Evolutionary conservation across 2,329 filamentous ascomycete genomes (phyloP), one percentile per base, ranked within the genome.

Genomic region (Colletotrichum lini): DNA sequence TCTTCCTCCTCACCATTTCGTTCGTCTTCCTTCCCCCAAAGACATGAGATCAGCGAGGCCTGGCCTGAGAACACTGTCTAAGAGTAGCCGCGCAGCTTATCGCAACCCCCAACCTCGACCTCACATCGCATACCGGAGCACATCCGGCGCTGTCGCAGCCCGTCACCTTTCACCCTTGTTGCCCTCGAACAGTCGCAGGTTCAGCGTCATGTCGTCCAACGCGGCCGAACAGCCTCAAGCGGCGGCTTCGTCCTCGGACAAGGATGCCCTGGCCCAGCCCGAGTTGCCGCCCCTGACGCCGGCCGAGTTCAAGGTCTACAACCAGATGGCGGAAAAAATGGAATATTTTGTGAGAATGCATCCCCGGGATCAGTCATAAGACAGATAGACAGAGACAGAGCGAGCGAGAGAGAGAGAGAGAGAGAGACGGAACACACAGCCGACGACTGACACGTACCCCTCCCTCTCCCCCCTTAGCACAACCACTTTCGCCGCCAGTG

Each of bases 281-380:
- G 66, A 70, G 30, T 80, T 93, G 1, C 90, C 92, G 0, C 89
- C 92, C 30, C 84, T 96, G 40, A 90, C 89, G 0, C 81, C 89
- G 1, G 83, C 86, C 67, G 92, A 96, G 67, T 95, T 94, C 77
- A 85, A 85, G 60, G 82, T 85, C 49, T 95, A 92, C 81, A 95
- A 95, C 81, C 86, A 86, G n/a, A 83, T 94, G 77, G 91, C 93
- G 0, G 92, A 93, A 67, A 87, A 89, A 73, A 95, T 95, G 93
- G 88, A 95, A 54, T 83, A 88, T 73, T 95, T 92, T 82, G 90
- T 92, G 84, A 77, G 87, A 82, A 9, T 35, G 30, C 30, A 35
- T 35, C 30, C 30, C 30, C 30, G 8, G 8, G 7, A 8, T 35
- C 8, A 35, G 30, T 6, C 30, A 35, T 35, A 8, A 9, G 30